Base-by-base conservation (phyloP, 257 asterid species). In the Penstemon newberryi region DNA sequence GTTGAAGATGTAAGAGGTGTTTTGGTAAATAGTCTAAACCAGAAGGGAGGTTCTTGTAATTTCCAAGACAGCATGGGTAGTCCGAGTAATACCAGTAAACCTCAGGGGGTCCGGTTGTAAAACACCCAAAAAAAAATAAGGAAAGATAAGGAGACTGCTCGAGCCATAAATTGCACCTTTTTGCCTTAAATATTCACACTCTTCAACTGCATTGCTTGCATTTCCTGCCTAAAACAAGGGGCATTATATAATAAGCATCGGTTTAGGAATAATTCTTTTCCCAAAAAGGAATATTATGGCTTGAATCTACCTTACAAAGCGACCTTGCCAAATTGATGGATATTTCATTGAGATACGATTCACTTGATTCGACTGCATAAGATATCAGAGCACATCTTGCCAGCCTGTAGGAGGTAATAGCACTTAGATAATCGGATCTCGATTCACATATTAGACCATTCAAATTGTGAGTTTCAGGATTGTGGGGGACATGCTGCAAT, bases 381-480 rank as follows among this genome's bases (percentile, higher is more conserved):
- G 83, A 80, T 79, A 57, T 67, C 67, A 88, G 67, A 68, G 91
- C 89, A 80, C 54, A 80, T 62, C 81, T 83, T 46, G 97, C 99
- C 51, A 88, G 84, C 84, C 86, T 87, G 87, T 85, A 94, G 67
- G 96, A 88, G 62, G 78, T 68, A 77, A 78, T 77, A 67, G 99
- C 99, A 81, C 92, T 75, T 70, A 70, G 82, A 79, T 89, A 86
- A 78, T 89, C 97, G 71, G 73, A 77, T 65, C 91, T 87, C 79
- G 93, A 89, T 81, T 94, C 99, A 67, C 96, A 89, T 45, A 84
- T 87, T 68, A 94, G 85, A 52, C 99, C 99, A 76, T 86, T 81
- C 85, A 94, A 77, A 80, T 94, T 94, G 85, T 94, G 99, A 66
- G 96, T 73, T 73, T 94, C 96, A 3, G 99, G 96, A 75, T 84